phyloP scores from a whole-genome alignment of 371 early-diverging fungal genomes.

The Quaeritorhiza haematococci region DNA sequence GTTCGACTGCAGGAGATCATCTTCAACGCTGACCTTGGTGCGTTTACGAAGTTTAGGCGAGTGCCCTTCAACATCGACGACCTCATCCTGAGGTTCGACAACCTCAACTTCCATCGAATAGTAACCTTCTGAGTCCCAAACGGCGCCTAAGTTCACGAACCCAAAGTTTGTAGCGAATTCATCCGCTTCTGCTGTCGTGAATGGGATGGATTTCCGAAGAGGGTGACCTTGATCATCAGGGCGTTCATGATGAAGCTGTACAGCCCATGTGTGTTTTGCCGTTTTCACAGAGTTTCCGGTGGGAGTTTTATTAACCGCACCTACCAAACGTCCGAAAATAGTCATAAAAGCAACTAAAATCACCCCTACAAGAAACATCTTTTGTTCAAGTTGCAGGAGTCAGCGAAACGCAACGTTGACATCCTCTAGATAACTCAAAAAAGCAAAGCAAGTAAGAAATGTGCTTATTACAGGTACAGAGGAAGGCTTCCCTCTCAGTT shows the following conservation, averaged over 20 bases:
- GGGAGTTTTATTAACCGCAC: too few species aligned
- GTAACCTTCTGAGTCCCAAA: slow-evolving; percentile 15
- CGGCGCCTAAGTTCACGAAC: slow-evolving; percentile 13
- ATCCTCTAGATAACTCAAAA: too few species aligned
- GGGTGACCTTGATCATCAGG: slow-evolving; percentile 1
- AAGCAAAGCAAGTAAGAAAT: too few species aligned
- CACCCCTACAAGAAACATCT: too few species aligned
- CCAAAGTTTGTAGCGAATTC: slow-evolving; percentile 6
- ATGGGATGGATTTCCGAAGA: too few species aligned
- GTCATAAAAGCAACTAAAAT: too few species aligned
- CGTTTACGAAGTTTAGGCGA: background rate
- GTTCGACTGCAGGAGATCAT: background rate
- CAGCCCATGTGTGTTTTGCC: slow-evolving; percentile 9
- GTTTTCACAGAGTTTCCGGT: too few species aligned
- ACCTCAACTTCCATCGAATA: slow-evolving; percentile 12
- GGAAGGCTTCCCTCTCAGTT: too few species aligned
- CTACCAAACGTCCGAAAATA: too few species aligned
- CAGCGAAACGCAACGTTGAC: too few species aligned
- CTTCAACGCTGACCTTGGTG: slow-evolving; percentile 7
- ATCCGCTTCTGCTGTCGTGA: slow-evolving; percentile 9
- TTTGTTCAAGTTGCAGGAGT: too few species aligned
- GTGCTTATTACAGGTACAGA: too few species aligned
- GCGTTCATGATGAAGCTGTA: slow-evolving; percentile 13
- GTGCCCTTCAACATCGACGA: background rate
- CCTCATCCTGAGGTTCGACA: background rate